These are phyloP conservation scores for Pseudogymnoascus sp. DNA, from an alignment of 2,329 filamentous ascomycete species.

Conservation along the genomic window DNA sequence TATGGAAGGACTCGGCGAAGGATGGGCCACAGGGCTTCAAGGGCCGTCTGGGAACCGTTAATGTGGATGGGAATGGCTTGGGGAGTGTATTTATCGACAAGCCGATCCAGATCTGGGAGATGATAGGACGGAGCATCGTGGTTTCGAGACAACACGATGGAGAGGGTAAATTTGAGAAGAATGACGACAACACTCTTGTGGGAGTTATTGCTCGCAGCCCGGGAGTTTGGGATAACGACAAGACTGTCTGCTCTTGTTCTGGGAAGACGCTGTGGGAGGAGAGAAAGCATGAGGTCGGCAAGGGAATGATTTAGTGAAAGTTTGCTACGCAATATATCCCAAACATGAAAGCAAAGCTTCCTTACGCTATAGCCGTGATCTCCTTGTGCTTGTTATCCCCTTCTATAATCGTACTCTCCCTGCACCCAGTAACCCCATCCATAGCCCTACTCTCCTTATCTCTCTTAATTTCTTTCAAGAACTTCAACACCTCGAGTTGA, in stretches of 20 bases:
- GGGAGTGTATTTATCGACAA: conserved; percentile 76
- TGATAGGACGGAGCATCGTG: conserved; percentile 88
- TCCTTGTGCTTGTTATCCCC: background rate
- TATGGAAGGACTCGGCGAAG: conserved; percentile 52
- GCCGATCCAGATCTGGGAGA: conserved; percentile 84
- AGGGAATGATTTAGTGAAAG: conserved; percentile 72
- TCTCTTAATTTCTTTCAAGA: conserved; percentile 27
- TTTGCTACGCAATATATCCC: background rate
- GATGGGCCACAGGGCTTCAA: conserved; percentile 36
- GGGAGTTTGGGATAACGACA: conserved; percentile 98
- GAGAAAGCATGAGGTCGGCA: conserved; percentile 76
- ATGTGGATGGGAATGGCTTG: conserved; percentile 65
- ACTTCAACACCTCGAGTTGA: conserved; percentile 29
- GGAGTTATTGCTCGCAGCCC: conserved; percentile 93
- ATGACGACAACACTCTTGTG: conserved; percentile 78
- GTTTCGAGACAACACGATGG: conserved; percentile 59
- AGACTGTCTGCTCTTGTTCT: conserved; percentile 95
- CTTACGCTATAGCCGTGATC: background rate
- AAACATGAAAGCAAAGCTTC: background rate
- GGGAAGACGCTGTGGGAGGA: conserved; percentile 99
- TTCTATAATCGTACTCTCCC: background rate
- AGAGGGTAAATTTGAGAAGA: conserved; percentile 51
- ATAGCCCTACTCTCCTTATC: conserved; percentile 11
- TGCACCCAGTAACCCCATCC: conserved; percentile 5
- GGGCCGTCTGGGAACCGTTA: conserved; percentile 64